phyloP scores from a whole-genome alignment of 129 eudicot species.

The Artemisia tridentata region DNA sequence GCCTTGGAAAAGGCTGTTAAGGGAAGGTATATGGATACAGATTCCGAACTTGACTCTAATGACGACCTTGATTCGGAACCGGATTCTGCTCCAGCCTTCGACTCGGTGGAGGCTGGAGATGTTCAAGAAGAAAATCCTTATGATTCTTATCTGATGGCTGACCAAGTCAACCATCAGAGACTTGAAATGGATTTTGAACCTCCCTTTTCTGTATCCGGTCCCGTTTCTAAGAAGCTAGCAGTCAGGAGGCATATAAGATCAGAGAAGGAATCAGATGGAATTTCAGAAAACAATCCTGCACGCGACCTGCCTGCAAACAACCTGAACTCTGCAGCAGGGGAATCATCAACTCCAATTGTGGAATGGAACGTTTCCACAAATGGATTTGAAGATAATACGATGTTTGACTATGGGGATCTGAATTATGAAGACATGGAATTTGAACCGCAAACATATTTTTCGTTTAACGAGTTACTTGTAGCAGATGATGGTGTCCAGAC shows the following conservation, averaged over 20 bases:
- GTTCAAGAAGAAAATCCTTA: conserved; percentile 45
- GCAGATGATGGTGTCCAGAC: conserved; percentile 46
- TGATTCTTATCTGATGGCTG: conserved; percentile 43
- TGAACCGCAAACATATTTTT: conserved; percentile 95
- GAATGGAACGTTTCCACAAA: conserved; percentile 63
- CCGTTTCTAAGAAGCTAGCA: conserved; percentile 65
- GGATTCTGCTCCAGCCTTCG: conserved; percentile 30
- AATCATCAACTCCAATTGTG: conserved; percentile 36
- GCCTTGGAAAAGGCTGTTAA: conserved; percentile 34
- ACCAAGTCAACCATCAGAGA: conserved; percentile 37
- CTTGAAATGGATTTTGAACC: conserved; percentile 37
- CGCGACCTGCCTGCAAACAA: conserved; percentile 28
- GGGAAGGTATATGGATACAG: conserved; percentile 29
- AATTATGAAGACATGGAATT: conserved; percentile 67
- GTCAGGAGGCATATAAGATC: conserved; percentile 67
- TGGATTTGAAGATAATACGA: conserved; percentile 51
- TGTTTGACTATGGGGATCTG: conserved; percentile 54
- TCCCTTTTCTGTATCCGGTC: conserved; percentile 28
- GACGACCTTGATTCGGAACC: conserved; percentile 36
- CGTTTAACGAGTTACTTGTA: conserved; percentile 79
- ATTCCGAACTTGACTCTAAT: conserved; percentile 31
- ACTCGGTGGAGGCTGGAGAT: conserved; percentile 29
- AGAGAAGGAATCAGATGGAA: conserved; percentile 32
- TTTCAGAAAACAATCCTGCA: conserved; percentile 12
- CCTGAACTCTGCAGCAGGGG: conserved; percentile 27